Conservation (phyloP, 2,329 filamentous ascomycete genomes). For the Dactylella cylindrospora region DNA sequence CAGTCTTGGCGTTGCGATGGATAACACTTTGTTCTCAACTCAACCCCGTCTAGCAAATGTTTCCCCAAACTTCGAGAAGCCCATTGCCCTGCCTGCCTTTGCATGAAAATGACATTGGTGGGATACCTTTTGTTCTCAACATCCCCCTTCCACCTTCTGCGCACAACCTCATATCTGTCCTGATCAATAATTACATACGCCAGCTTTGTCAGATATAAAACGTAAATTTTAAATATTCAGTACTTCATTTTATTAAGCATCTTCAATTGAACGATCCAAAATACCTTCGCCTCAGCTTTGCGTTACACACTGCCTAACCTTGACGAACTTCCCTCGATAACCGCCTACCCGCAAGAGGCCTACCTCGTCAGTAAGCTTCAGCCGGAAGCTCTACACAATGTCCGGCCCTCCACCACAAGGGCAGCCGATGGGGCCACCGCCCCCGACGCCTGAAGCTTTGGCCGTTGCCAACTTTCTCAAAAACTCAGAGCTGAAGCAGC, state of each 20-base stretch:
- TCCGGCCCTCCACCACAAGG: slow-evolving; percentile 38
- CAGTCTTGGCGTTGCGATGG: slow-evolving; percentile 7
- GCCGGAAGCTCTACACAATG: slow-evolving; percentile 15
- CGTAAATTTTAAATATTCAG: too few relatives aligned
- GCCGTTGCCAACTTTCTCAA: slow-evolving; percentile 87
- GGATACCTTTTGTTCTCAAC: slow-evolving; percentile 23
- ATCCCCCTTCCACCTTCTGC: slow-evolving; percentile 24
- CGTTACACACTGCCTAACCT: too few relatives aligned
- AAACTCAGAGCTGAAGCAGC: slow-evolving; percentile 78
- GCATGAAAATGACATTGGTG: slow-evolving; percentile 19
- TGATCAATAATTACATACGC: too few relatives aligned
- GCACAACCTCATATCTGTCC: slow-evolving; percentile 38
- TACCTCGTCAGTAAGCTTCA: slow-evolving; percentile 1
- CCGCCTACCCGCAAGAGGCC: not conserved
- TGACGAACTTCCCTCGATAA: too few relatives aligned
- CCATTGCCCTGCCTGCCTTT: slow-evolving; percentile 3
- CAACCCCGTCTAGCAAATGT: too few relatives aligned
- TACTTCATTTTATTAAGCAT: too few relatives aligned
- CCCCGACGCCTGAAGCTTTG: slow-evolving; percentile 83
- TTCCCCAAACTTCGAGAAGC: slow-evolving; percentile 39
- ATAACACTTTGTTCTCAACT: slow-evolving; percentile 45
- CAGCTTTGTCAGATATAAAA: too few relatives aligned
- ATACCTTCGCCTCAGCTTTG: not conserved
- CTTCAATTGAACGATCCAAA: too few relatives aligned
- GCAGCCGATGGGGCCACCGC: slow-evolving; percentile 51